Conservation (phyloP, 163 green algal genomes). For the Scenedesmus sp. region DNA sequence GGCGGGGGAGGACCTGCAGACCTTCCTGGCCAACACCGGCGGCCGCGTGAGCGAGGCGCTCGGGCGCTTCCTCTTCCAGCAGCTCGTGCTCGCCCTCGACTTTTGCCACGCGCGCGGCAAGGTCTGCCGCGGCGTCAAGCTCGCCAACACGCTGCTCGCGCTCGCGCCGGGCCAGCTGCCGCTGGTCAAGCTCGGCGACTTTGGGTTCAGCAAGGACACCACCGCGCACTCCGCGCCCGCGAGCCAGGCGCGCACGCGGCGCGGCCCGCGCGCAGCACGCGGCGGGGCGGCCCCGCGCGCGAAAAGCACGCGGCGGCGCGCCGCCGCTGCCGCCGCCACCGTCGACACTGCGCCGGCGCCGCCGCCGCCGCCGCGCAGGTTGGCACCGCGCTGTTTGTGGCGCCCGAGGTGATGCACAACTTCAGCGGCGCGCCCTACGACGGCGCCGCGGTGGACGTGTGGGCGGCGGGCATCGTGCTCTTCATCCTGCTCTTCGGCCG, state of each 20-base stretch:
- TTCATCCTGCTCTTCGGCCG: constrained; percentile 77
- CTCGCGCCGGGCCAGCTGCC: constrained; percentile 63
- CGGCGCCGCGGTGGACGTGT: constrained; percentile 72
- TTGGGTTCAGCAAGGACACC: constrained; percentile 84
- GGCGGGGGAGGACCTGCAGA: constrained; percentile 58
- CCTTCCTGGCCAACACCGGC: constrained; percentile 23
- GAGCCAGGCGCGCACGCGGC: constrained; percentile 61
- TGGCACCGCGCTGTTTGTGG: constrained; percentile 61
- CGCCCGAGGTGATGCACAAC: constrained; percentile 67
- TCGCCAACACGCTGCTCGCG: constrained; percentile 83
- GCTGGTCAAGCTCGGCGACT: constrained; percentile 92
- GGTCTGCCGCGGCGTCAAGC: constrained; percentile 71
- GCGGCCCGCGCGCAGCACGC: too few species aligned
- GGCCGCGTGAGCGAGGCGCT: constrained; percentile 59
- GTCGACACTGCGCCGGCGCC: neutral
- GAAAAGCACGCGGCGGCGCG: neutral
- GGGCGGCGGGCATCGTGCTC: constrained; percentile 75
- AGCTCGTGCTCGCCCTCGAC: constrained; percentile 72
- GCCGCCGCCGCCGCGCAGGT: constrained; percentile 41
- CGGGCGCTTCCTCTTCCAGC: constrained; percentile 67
- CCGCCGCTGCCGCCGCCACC: neutral
- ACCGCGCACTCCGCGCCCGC: constrained; percentile 75
- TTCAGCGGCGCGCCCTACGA: constrained; percentile 70
- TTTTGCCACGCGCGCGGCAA: constrained; percentile 72
- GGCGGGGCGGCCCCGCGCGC: too few species aligned